These are phyloP conservation scores for Astrocystis sublimbata DNA, from an alignment of 495 filamentous ascomycete genomes.

Conservation along the genomic window DNA sequence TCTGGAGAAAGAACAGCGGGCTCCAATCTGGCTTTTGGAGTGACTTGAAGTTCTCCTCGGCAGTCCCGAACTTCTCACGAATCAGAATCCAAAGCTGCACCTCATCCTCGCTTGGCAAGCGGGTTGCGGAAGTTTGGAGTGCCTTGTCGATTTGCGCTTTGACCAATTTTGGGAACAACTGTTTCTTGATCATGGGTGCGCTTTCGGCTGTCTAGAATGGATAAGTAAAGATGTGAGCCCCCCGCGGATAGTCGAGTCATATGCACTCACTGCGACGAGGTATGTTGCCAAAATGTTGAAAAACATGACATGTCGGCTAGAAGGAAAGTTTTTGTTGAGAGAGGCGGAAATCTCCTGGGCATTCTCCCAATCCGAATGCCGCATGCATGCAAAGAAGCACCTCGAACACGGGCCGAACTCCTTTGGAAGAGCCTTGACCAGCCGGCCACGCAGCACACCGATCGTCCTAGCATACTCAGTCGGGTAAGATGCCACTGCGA, in stretches of 20 bases:
- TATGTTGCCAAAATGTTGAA: slow-evolving; percentile 47
- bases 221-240: slow-evolving; percentile 22
- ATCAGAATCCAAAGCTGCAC: slow-evolving; percentile 25
- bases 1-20: slow-evolving; percentile 26
- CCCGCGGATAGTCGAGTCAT: background rate
- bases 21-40: slow-evolving; percentile 20
- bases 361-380: slow-evolving; percentile 48
- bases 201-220: slow-evolving; percentile 37
- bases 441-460: slow-evolving; percentile 41
- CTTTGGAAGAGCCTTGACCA: slow-evolving; percentile 46
- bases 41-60: slow-evolving; percentile 24
- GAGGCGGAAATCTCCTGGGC: slow-evolving; percentile 51
- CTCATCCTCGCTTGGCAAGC: slow-evolving; percentile 21
- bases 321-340: slow-evolving; percentile 44
- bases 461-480: slow-evolving; percentile 36
- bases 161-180: slow-evolving; percentile 44
- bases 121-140: slow-evolving; percentile 43
- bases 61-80: slow-evolving; percentile 17
- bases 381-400: slow-evolving; percentile 47
- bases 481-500: slow-evolving; percentile 21
- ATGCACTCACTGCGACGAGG: slow-evolving; percentile 44
- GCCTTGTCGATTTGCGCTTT: slow-evolving; percentile 46
- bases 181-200: slow-evolving; percentile 37
- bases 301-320: slow-evolving; percentile 37
- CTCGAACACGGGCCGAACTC: slow-evolving; percentile 33